A percentile compares a stretch with the other conserved stretches of the same genome.
Evolutionary conservation across 2,329 filamentous ascomycete genomes (phyloP).

Genomic region (Penicillium sp.): DNA sequence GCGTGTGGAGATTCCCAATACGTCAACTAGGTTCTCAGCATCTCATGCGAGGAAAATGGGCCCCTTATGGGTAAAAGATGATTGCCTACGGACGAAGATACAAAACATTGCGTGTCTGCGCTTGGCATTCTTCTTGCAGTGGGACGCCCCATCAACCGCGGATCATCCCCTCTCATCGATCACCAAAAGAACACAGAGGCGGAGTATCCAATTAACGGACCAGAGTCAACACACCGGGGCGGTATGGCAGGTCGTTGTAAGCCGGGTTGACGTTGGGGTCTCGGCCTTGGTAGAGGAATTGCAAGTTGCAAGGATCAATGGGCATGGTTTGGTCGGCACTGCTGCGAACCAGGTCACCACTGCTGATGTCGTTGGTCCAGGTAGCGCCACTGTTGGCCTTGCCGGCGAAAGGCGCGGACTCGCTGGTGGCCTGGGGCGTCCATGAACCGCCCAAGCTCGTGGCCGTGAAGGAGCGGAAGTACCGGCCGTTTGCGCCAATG

Average conservation of each 20-base stretch:
- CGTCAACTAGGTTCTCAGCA: too few species aligned
- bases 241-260: slow-evolving; percentile 51
- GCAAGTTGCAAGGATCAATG: slow-evolving; percentile 58
- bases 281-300: slow-evolving; percentile 59
- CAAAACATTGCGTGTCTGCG: too few species aligned
- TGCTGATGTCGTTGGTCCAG: slow-evolving; percentile 63
- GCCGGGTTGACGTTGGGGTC: slow-evolving; percentile 38
- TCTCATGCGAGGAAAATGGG: too few species aligned
- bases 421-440: slow-evolving; percentile 52
- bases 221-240: slow-evolving; percentile 52
- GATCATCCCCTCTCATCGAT: too few species aligned
- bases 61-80: too few species aligned
- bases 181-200: too few species aligned
- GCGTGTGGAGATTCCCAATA: too few species aligned
- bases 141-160: too few species aligned
- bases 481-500: slow-evolving; percentile 46
- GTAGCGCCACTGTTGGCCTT: slow-evolving; percentile 59
- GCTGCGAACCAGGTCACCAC: slow-evolving; percentile 56
- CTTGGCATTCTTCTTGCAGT: too few species aligned
- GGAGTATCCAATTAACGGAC: neutral
- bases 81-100: too few species aligned
- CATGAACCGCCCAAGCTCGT: slow-evolving; percentile 51
- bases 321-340: slow-evolving; percentile 57
- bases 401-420: slow-evolving; percentile 56
- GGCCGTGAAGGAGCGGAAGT: slow-evolving; percentile 62